Evolutionary conservation across 2,329 filamentous ascomycete species (phyloP).

Genomic region (Arthrobotrys sinensis): DNA sequence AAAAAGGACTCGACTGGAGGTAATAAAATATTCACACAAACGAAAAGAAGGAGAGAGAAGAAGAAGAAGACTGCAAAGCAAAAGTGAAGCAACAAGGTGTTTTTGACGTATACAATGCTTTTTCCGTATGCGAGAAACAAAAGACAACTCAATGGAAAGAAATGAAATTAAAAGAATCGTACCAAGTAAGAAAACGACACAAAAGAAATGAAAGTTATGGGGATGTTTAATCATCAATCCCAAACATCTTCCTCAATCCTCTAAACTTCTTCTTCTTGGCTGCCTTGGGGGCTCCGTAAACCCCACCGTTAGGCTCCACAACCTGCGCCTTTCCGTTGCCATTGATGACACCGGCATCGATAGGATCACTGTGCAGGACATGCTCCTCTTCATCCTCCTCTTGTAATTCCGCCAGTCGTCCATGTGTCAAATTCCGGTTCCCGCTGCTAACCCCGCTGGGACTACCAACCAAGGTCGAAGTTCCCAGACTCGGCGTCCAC

Average conservation of each 20-base stretch:
- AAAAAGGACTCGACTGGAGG: constrained; percentile 11
- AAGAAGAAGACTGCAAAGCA: constrained; percentile 8
- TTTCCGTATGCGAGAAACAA: constrained; percentile 11
- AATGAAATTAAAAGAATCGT: constrained; percentile 16
- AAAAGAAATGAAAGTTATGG: constrained; percentile 31
- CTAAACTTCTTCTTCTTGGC: constrained; percentile 60
- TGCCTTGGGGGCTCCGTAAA: constrained; percentile 39
- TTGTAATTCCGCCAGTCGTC: constrained; percentile 30
- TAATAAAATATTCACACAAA: constrained; percentile 26
- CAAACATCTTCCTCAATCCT: constrained; percentile 58
- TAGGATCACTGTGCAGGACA: constrained; percentile 6
- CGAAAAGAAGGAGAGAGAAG: constrained; percentile 1
- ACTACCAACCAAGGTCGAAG: constrained; percentile 48
- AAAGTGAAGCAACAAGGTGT: constrained; percentile 20
- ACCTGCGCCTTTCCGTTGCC: constrained; percentile 36
- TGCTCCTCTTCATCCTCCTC: constrained; percentile 51
- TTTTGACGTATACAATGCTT: constrained; percentile 52
- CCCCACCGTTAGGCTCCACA: constrained; percentile 37
- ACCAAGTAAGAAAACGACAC: constrained; percentile 28
- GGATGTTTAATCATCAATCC: constrained; percentile 48
- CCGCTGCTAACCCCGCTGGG: constrained; percentile 20
- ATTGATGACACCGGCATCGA: constrained; percentile 11
- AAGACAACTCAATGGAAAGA: constrained; percentile 6
- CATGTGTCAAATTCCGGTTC: constrained; percentile 22
- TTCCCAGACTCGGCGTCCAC: constrained; percentile 50